These are phyloP conservation scores for Candida awuae DNA, from an alignment of 805 yeast species.

Conservation along the genomic window DNA sequence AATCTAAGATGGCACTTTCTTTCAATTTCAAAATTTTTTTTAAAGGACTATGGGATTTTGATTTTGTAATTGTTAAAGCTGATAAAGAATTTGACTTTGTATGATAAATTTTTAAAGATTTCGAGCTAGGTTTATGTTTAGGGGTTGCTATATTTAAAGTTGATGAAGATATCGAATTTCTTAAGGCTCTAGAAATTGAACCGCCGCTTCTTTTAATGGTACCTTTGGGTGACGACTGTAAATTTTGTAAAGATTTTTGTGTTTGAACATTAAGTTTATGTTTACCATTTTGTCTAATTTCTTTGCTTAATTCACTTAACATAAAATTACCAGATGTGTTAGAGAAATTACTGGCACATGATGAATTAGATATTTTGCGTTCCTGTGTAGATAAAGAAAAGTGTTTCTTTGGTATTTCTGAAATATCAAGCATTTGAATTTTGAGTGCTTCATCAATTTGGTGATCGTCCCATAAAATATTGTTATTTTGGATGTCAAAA, in stretches of 20 bases:
- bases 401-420: too few relatives aligned
- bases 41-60: constrained; percentile 22
- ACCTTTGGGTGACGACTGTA: background rate
- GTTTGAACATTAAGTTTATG: background rate
- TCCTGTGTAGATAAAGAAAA: too few relatives aligned
- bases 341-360: too few relatives aligned
- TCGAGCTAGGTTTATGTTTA: background rate
- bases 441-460: background rate
- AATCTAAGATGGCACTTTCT: constrained; percentile 9
- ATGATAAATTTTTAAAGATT: background rate
- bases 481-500: background rate
- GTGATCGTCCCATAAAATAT: too few relatives aligned
- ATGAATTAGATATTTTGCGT: too few relatives aligned
- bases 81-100: constrained; percentile 8
- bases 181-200: constrained; percentile 1
- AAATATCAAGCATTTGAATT: constrained; percentile 6
- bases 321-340: background rate
- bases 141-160: background rate
- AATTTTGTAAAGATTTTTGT: constrained; percentile 6
- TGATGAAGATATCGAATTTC: constrained; percentile 1
- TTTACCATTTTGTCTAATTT: constrained; percentile 3
- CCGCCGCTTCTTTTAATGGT: background rate
- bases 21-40: constrained; percentile 22
- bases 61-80: constrained; percentile 4
- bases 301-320: constrained; percentile 5